Conservation (phyloP, 2,329 filamentous ascomycete genomes). For the Ampelomyces quisqualis region DNA sequence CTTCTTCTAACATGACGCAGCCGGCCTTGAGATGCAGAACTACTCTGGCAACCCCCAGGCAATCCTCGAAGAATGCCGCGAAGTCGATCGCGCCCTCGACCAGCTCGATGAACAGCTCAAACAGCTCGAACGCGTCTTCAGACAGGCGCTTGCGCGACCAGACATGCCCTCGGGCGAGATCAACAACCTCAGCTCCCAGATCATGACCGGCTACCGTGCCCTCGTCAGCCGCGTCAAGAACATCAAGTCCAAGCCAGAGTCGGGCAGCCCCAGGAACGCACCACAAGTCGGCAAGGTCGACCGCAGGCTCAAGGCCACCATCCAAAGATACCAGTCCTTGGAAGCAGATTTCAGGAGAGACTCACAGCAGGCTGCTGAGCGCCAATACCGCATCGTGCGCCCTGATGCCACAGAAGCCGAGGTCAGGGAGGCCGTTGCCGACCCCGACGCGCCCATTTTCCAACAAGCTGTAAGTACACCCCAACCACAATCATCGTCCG, state of each 20-base stretch:
- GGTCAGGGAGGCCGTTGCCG: slow-evolving; percentile 73
- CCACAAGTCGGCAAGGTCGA: slow-evolving; percentile 81
- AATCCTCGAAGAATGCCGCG: slow-evolving; percentile 80
- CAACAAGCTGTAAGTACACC: slow-evolving; percentile 64
- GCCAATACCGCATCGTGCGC: slow-evolving; percentile 87
- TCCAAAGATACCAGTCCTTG: slow-evolving; percentile 76
- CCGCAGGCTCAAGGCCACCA: slow-evolving; percentile 74
- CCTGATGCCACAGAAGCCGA: slow-evolving; percentile 79
- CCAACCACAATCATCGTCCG: not conserved
- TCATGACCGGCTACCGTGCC: slow-evolving; percentile 78
- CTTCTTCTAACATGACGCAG: slow-evolving; percentile 27
- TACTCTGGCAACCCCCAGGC: slow-evolving; percentile 61
- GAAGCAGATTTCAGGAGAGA: slow-evolving; percentile 80
- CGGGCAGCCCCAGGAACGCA: slow-evolving; percentile 69
- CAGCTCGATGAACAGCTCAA: slow-evolving; percentile 71
- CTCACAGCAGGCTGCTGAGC: slow-evolving; percentile 77
- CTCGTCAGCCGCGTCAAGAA: slow-evolving; percentile 77
- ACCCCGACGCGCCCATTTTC: slow-evolving; percentile 77
- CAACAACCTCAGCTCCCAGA: slow-evolving; percentile 71
- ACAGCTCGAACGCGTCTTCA: slow-evolving; percentile 70
- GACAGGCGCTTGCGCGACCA: slow-evolving; percentile 70
- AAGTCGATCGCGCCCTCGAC: slow-evolving; percentile 75
- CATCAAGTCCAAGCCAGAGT: slow-evolving; percentile 80
- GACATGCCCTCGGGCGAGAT: slow-evolving; percentile 72
- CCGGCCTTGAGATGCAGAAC: slow-evolving; percentile 66